phyloP scores from a whole-genome alignment of 169 alveolate species.

The Plasmodium inui region DNA sequence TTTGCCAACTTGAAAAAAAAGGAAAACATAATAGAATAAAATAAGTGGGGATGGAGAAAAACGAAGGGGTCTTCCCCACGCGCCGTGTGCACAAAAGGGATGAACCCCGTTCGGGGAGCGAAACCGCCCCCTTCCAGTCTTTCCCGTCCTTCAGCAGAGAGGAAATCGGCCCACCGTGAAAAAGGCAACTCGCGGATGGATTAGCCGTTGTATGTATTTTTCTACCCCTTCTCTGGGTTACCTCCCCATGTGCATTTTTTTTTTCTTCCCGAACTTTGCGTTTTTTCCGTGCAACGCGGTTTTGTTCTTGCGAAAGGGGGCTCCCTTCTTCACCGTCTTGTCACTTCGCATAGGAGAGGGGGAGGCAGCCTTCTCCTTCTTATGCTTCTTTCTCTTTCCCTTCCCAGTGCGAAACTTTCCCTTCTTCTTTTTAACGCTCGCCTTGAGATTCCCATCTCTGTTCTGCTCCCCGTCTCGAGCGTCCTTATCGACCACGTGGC shows the following conservation, averaged over 20 bases:
- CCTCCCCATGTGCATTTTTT: neutral
- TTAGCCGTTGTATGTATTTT: neutral
- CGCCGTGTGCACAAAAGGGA: neutral
- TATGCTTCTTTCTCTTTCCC: neutral
- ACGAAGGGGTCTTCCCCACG: neutral
- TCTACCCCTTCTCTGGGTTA: neutral
- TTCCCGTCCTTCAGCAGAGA: neutral
- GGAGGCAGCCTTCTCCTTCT: neutral
- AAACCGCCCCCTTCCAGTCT: neutral
- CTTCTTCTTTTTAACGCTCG: neutral
- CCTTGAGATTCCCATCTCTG: neutral
- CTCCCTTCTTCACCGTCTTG: slow-evolving; percentile 28
- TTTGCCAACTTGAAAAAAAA: neutral
- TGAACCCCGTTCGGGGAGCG: neutral
- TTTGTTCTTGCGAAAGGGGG: neutral
- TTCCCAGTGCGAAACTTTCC: neutral
- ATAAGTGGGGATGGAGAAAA: neutral
- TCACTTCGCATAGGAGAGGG: neutral
- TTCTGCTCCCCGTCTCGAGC: neutral
- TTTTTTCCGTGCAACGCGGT: neutral
- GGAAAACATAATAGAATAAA: neutral
- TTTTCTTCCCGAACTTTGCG: neutral
- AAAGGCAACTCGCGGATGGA: neutral
- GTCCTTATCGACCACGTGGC: neutral
- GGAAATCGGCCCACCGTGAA: neutral